Evolutionary conservation across 495 filamentous ascomycete species (phyloP).

Genomic region (Penicillium malachiteum): DNA sequence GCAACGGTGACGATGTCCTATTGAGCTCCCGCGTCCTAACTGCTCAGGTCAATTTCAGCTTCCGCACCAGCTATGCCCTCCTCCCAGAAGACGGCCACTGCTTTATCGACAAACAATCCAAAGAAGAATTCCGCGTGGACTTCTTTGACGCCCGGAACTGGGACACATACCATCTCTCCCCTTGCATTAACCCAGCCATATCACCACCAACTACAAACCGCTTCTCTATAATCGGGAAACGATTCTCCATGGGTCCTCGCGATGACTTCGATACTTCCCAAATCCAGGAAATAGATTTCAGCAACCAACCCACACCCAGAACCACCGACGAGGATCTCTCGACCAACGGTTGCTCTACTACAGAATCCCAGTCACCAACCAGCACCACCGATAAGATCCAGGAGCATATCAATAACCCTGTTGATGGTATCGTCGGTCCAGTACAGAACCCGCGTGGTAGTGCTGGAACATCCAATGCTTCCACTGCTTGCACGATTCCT

Average conservation of each 20-base stretch:
- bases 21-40: constrained; percentile 88
- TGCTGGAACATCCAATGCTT: constrained; percentile 30
- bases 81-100: constrained; percentile 86
- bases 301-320: neutral
- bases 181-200: constrained; percentile 62
- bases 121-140: constrained; percentile 77
- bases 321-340: constrained; percentile 11
- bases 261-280: constrained; percentile 14
- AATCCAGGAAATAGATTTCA: neutral
- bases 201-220: constrained; percentile 42
- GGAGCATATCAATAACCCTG: neutral
- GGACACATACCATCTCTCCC: constrained; percentile 76
- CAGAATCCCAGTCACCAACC: no score
- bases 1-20: constrained; percentile 88
- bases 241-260: constrained; percentile 34
- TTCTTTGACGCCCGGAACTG: constrained; percentile 81
- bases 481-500: constrained; percentile 50
- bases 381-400: constrained; percentile 10
- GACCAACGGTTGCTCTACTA: neutral
- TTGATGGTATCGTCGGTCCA: constrained; percentile 43
- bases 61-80: constrained; percentile 82
- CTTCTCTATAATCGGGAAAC: constrained; percentile 41
- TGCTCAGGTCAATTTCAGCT: constrained; percentile 90
- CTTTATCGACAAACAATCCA: constrained; percentile 78
- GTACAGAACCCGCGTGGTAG: constrained; percentile 27